Evolutionary conservation across 768 basidiomycete genomes (phyloP), one percentile per base, ranked within the genome.

Genomic region (Boletus pseudopeckii): DNA sequence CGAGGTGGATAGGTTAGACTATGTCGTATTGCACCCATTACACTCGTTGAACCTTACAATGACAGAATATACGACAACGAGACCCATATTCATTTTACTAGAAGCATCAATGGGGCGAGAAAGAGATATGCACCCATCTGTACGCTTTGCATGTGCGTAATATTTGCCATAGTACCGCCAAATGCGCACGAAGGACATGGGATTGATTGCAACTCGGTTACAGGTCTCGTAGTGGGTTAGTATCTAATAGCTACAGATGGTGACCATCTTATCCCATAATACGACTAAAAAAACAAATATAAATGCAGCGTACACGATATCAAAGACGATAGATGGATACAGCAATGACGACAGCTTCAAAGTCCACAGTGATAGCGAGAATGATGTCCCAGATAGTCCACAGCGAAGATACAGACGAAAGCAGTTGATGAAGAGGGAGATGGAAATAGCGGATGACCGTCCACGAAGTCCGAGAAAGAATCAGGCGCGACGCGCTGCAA

Each of bases 311-410:
- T 50, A 33, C 18, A 38, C 2, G 11, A 47, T 28, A 44, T 15
- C 36, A 45, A 38, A 33, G 45, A 53, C 32, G 33, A 53, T 8
- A 46, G 28, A 55, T 49, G 38, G 52, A 65, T 63, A 65, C 60
- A 63, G 39, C 28, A 45, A 36, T 48, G 53, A 42, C 2, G 39
- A 47, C 13, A 52, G 30, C 28, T 45, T 38, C 10, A 36, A 32
- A 50, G 54, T 57, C 52, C 53, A 57, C 39, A 34, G 46, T 37
- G 49, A 61, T 18, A 48, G 50, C 40, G 15, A 48, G 17, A 43
- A 37, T 48, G 42, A 49, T 34, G 43, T 46, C 49, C 44, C 51
- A 51, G 48, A 41, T 1, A 40, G 53, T 55, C 50, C 53, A 60
- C 41, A 44, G 38, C 36, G 7, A 45, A 7, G 38, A 63, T 63